These are phyloP conservation scores for Aegilops umbellulata DNA, from an alignment of 176 grass and related monocot species.

Conservation along the genomic window DNA sequence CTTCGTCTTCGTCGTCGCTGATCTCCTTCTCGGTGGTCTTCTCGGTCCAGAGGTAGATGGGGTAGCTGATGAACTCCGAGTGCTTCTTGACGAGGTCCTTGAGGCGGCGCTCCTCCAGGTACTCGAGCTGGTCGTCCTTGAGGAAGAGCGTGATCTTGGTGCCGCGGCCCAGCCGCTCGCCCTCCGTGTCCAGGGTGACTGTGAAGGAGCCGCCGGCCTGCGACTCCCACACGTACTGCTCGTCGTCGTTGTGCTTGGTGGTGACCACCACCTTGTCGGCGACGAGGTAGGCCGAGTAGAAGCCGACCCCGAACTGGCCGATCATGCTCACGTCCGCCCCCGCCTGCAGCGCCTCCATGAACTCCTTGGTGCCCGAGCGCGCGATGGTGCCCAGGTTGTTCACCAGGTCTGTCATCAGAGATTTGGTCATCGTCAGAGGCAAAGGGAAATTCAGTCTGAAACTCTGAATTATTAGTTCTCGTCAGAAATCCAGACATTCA, in stretches of 20 bases:
- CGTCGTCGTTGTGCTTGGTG: constrained; percentile 80
- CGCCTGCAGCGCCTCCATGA: constrained; percentile 61
- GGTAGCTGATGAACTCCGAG: constrained; percentile 71
- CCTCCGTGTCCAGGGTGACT: constrained; percentile 36
- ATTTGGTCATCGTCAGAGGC: no score
- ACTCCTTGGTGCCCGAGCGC: constrained; percentile 55
- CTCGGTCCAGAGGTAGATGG: constrained; percentile 64
- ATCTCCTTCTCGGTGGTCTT: constrained; percentile 68
- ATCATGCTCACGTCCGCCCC: constrained; percentile 67
- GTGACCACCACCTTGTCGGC: constrained; percentile 65
- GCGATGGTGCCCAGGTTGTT: constrained; percentile 75
- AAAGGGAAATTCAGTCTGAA: no score
- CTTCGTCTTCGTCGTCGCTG: constrained; percentile 47
- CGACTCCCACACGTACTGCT: constrained; percentile 74
- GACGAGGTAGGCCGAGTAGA: constrained; percentile 65
- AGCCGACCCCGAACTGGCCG: constrained; percentile 62
- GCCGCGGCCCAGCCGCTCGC: constrained; percentile 54
- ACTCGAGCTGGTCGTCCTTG: constrained; percentile 72
- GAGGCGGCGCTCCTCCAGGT: constrained; percentile 50
- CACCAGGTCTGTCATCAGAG: constrained; percentile 29
- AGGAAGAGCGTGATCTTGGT: constrained; percentile 66
- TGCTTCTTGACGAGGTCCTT: constrained; percentile 79
- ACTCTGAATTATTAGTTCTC: no score
- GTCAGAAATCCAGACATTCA: no score
- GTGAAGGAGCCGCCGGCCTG: constrained; percentile 65